Base-by-base conservation (phyloP, 495 filamentous ascomycete species). In the Penicillium paxilli region DNA sequence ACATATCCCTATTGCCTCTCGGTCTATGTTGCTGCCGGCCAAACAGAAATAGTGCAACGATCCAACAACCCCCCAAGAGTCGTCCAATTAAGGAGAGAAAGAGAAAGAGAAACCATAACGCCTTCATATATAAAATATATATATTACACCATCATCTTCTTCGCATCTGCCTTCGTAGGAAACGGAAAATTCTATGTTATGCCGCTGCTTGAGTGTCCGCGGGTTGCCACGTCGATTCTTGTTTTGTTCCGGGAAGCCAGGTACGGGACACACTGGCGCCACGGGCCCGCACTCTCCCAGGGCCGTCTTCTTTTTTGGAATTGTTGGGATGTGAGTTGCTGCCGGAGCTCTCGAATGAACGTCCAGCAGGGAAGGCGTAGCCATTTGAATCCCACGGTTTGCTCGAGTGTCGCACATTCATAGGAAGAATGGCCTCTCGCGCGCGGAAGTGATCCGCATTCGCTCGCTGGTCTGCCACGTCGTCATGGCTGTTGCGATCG, bases 401-500 rank as follows among this genome's bases (percentile, higher is more conserved):
- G 54, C 51, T 65, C 28, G 67, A 38, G 3, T 45, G 70, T 60
- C 67, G 72, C 14, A 67, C 68, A 52, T 73, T 86, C 37, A 92
- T 68, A 5, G 93, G 94, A 19, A 97, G 76, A 11, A 97, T 70
- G 7, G 84, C 70, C n/a, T 82, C 78, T 21, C 76, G 80, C 0
- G 77, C 77, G 42, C 84, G 85, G 40, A 79, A 72, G 42, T 84
- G 79, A 50, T 83, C 77, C 5, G 77, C 60, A 44, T 83, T 81
- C 6, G 83, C 82, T 48, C 75, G 73, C 49, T 87, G 85, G 60
- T 98, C 92, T 28, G 89, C 90, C 64, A 90, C 88, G 59, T 88
- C 87, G 49, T 87, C 88, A 64, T 93, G 87, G 58, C 81, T 88
- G 28, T 91, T 96, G 41, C 95, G 86, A 70, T 99, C 95, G 66